A percentile compares a stretch with the other conserved stretches of the same genome.
Conservation (phyloP, 179 eudicot genomes). For the Carnegiea gigantea region DNA sequence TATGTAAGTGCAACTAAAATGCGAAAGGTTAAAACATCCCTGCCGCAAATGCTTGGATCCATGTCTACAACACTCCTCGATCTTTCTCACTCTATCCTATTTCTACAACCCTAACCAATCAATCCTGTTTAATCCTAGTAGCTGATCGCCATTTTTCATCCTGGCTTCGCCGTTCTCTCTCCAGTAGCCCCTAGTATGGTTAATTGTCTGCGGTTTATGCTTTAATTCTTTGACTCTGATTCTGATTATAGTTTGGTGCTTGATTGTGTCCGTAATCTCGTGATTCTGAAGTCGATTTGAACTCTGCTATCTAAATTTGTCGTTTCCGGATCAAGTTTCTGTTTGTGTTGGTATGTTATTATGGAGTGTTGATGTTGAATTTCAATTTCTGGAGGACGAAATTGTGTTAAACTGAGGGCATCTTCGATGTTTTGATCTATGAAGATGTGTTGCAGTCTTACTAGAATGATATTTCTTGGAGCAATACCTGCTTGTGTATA, state of each 20-base stretch:
- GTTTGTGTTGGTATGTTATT: background rate
- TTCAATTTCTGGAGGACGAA: background rate
- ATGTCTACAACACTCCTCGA: background rate
- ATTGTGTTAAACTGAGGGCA: background rate
- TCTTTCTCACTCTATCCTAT: background rate
- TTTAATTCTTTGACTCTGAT: background rate
- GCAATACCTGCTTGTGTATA: no score
- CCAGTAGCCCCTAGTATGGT: background rate
- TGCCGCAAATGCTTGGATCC: background rate
- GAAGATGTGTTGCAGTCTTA: slow-evolving; percentile 8
- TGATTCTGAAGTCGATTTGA: background rate
- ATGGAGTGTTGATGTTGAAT: background rate
- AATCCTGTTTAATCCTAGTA: background rate
- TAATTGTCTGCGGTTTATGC: background rate
- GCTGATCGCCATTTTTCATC: background rate
- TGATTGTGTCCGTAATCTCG: no score
- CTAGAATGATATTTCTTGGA: slow-evolving; percentile 11
- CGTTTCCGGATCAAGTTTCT: background rate
- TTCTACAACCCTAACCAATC: background rate
- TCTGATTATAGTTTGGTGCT: background rate
- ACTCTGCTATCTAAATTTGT: background rate
- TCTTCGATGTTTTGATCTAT: slow-evolving; percentile 11
- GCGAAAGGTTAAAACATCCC: background rate
- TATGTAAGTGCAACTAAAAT: background rate
- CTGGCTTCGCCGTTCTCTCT: background rate